These are phyloP conservation scores for Aureobasidium sp. DNA, from an alignment of 2,329 filamentous ascomycete species.

Conservation along the genomic window DNA sequence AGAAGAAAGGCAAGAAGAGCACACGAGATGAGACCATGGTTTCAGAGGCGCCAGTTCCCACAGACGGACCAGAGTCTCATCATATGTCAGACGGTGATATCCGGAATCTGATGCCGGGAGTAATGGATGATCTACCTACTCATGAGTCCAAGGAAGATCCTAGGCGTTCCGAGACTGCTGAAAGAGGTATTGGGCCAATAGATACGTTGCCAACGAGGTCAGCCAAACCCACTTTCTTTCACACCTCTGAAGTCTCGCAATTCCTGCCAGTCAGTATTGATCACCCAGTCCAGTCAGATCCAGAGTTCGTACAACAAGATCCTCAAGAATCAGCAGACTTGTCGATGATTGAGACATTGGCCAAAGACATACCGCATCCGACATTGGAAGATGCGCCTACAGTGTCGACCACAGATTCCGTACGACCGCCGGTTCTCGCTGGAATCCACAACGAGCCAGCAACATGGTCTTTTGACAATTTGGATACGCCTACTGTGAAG, in stretches of 20 bases:
- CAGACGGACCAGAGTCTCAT: no score
- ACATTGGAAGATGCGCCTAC: not conserved
- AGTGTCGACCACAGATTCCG: not conserved
- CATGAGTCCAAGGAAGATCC: not conserved
- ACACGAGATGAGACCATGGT: slow-evolving; percentile 31
- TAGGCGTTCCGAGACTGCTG: not conserved
- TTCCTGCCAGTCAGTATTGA: slow-evolving; percentile 20
- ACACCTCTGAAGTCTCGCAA: slow-evolving; percentile 25
- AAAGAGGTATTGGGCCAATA: not conserved
- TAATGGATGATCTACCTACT: not conserved
- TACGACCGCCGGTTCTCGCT: not conserved
- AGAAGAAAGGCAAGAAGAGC: slow-evolving; percentile 41
- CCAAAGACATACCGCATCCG: not conserved
- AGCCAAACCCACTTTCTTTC: slow-evolving; percentile 15
- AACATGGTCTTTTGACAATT: slow-evolving; percentile 13
- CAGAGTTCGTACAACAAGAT: not conserved
- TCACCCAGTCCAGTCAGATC: slow-evolving; percentile 1
- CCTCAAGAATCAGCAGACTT: not conserved
- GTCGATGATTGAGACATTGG: not conserved
- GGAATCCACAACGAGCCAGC: not conserved
- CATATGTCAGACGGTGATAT: not conserved
- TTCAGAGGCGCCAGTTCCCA: not conserved
- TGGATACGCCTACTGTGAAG: not conserved
- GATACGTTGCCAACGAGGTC: not conserved
- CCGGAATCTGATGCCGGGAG: no score